A percentile compares a stretch with the other conserved stretches of the same genome.
Conservation (phyloP, 2,329 filamentous ascomycete genomes). For the Colletotrichum tamarilloi region DNA sequence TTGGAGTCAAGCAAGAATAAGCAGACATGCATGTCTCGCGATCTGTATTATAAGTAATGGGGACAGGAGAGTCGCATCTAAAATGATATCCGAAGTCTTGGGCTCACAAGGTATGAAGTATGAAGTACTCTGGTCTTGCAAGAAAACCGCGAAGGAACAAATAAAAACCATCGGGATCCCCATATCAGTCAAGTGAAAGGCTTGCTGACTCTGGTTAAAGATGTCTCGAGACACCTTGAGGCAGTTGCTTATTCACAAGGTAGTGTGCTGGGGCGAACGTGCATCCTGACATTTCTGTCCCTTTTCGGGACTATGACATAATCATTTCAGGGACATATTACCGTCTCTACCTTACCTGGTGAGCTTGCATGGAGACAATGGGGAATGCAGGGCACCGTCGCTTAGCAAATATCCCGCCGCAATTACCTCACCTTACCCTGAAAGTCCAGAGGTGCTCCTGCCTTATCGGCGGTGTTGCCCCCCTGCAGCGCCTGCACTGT, state of each 20-base stretch:
- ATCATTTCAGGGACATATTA: not conserved
- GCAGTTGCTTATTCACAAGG: not conserved
- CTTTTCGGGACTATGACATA: conserved; percentile 25
- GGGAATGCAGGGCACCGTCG: conserved; percentile 8
- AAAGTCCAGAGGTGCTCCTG: conserved; percentile 18
- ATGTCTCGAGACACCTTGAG: not conserved
- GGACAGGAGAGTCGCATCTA: conserved; percentile 24
- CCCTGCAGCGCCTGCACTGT: conserved; percentile 9
- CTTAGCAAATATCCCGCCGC: not conserved
- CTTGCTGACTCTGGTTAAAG: not conserved
- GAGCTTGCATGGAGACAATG: not conserved
- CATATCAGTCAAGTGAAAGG: not conserved
- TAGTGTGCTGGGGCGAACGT: not conserved
- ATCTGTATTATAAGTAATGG: conserved; percentile 26
- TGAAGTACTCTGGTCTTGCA: not conserved
- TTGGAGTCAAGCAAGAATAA: conserved; percentile 64
- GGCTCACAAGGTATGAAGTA: not conserved
- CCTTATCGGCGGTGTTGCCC: conserved; percentile 26
- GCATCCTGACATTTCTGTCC: not conserved
- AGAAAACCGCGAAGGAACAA: not conserved
- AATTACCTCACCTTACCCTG: not conserved
- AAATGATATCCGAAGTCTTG: conserved; percentile 33
- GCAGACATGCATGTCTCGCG: not conserved
- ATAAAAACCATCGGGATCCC: too few species aligned
- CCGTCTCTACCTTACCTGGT: not conserved